Percentiles rank a stretch among this genome's conserved stretches.
Evolutionary conservation across 352 stramenopile species (phyloP).

Genomic region (Thalassiosira ordinaria): DNA sequence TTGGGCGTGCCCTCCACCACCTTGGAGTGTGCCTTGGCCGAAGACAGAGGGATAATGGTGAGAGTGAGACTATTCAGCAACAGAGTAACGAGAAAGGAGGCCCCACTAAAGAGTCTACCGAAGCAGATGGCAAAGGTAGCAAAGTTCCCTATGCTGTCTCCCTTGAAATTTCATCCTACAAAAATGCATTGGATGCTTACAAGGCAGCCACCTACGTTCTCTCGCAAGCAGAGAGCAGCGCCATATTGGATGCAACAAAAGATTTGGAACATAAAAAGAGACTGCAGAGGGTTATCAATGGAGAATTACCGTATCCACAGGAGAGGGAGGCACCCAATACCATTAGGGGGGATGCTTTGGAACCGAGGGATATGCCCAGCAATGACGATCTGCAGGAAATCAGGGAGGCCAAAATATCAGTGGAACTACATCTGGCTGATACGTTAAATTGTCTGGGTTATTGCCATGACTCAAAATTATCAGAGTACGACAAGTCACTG

Average conservation of each 20-base stretch:
- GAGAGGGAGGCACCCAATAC: constrained; percentile 21
- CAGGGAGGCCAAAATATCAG: constrained; percentile 61
- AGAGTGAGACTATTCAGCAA: not conserved
- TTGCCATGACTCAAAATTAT: constrained; percentile 67
- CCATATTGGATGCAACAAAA: constrained; percentile 15
- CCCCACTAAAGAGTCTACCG: not conserved
- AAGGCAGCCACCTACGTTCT: constrained; percentile 60
- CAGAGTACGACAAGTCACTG: constrained; percentile 58
- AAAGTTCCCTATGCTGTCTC: constrained; percentile 20
- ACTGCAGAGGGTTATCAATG: constrained; percentile 4
- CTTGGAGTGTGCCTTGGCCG: constrained; percentile 64
- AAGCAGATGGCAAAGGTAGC: not conserved
- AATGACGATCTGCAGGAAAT: constrained; percentile 61
- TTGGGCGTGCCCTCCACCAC: constrained; percentile 67
- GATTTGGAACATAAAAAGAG: constrained; percentile 13
- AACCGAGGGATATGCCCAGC: constrained; percentile 6
- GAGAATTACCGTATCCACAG: constrained; percentile 29
- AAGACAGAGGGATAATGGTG: constrained; percentile 49
- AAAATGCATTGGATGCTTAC: constrained; percentile 62
- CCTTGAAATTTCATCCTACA: constrained; percentile 61
- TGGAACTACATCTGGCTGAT: constrained; percentile 72
- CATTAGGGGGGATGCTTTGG: constrained; percentile 13
- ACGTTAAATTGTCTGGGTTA: constrained; percentile 69
- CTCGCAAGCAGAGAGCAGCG: constrained; percentile 39
- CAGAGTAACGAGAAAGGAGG: not conserved